Conservation (phyloP, 352 stramenopile species). For the Pythium dissotocum region DNA sequence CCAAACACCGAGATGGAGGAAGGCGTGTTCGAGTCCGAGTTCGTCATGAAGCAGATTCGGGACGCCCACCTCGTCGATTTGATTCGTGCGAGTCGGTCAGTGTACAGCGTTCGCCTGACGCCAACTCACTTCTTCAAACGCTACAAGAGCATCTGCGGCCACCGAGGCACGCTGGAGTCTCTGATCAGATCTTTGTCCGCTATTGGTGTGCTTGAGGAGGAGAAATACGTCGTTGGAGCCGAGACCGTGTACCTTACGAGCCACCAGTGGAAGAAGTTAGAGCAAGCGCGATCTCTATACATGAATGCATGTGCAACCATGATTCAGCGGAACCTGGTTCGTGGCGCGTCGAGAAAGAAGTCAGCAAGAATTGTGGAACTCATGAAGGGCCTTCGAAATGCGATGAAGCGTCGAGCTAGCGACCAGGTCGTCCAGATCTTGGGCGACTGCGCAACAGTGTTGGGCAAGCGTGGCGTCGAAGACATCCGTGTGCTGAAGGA, state of each 20-base stretch:
- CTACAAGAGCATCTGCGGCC: constrained; percentile 82
- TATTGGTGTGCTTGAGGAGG: constrained; percentile 78
- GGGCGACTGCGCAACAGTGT: constrained; percentile 52
- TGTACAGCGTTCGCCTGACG: constrained; percentile 74
- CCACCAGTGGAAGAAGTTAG: constrained; percentile 79
- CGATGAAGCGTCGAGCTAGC: constrained; percentile 52
- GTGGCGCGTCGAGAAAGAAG: constrained; percentile 63
- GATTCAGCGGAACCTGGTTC: constrained; percentile 84
- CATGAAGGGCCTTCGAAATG: constrained; percentile 53
- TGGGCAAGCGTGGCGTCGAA: constrained; percentile 52
- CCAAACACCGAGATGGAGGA: constrained; percentile 65
- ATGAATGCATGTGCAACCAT: constrained; percentile 81
- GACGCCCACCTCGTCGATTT: constrained; percentile 69
- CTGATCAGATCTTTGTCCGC: constrained; percentile 73
- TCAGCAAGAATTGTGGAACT: constrained; percentile 58
- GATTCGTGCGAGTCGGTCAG: constrained; percentile 71
- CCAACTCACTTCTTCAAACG: constrained; percentile 80
- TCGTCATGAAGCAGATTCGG: constrained; percentile 73
- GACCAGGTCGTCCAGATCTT: constrained; percentile 68
- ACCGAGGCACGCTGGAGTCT: constrained; percentile 73
- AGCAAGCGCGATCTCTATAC: constrained; percentile 76
- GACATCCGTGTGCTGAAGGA: constrained; percentile 65
- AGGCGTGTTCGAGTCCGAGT: constrained; percentile 63
- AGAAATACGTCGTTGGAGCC: constrained; percentile 75
- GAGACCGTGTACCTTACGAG: constrained; percentile 77